Conservation (phyloP, 805 yeast species). For the Candida lessepsii region DNA sequence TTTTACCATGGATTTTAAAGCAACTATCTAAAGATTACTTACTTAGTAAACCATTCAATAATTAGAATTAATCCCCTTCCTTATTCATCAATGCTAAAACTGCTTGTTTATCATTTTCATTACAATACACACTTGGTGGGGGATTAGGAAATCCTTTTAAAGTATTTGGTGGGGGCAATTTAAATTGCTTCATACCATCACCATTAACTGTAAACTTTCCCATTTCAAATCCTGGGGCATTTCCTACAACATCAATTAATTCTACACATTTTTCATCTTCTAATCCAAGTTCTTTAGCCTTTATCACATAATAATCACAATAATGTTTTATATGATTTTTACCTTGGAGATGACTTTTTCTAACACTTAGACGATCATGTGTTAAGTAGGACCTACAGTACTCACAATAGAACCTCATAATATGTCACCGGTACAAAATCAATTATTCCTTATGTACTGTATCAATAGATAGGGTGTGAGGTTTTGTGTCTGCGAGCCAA, state of each 20-base stretch:
- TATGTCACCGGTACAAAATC: background rate
- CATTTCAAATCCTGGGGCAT: constrained; percentile 20
- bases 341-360: constrained; percentile 77
- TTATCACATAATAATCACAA: constrained; percentile 68
- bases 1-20: too few species aligned
- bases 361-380: constrained; percentile 84
- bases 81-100: constrained; percentile 5
- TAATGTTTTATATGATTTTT: constrained; percentile 70
- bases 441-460: background rate
- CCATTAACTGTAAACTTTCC: constrained; percentile 4
- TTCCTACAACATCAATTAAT: constrained; percentile 31
- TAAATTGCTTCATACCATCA: constrained; percentile 8
- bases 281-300: constrained; percentile 37
- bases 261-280: constrained; percentile 25
- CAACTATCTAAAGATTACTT: too few species aligned
- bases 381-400: constrained; percentile 82
- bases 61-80: too few species aligned
- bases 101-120: constrained; percentile 17
- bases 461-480: background rate
- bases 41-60: too few species aligned
- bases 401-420: constrained; percentile 68
- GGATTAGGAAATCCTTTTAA: constrained; percentile 30
- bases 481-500: constrained; percentile 5
- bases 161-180: constrained; percentile 37
- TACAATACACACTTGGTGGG: constrained; percentile 29